phyloP scores from a whole-genome alignment of 2,329 filamentous ascomycete genomes.

The Aquanectria penicillioides region DNA sequence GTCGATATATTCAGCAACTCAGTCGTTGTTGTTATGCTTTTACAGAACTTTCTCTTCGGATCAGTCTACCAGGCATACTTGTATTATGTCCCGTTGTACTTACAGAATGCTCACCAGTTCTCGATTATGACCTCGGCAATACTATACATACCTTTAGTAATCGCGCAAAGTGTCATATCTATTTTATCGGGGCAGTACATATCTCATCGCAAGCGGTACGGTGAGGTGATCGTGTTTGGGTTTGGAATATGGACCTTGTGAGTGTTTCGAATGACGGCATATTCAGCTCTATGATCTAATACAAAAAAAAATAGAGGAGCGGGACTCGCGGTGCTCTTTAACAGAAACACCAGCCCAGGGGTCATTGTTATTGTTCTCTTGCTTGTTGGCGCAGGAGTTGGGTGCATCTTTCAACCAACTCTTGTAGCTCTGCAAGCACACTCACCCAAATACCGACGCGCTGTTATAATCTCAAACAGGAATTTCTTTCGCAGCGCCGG shows the following conservation, averaged over 20 bases:
- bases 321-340: constrained; percentile 62
- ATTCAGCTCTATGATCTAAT: not conserved
- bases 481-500: constrained; percentile 71
- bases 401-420: constrained; percentile 58
- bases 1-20: constrained; percentile 64
- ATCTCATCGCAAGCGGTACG: constrained; percentile 65
- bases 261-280: constrained; percentile 17
- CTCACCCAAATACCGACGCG: constrained; percentile 64
- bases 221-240: constrained; percentile 63
- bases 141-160: constrained; percentile 60
- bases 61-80: constrained; percentile 67
- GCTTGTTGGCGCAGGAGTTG: constrained; percentile 63
- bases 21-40: constrained; percentile 63
- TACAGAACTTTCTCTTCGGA: constrained; percentile 69
- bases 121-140: constrained; percentile 58
- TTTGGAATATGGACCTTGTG: constrained; percentile 49
- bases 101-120: constrained; percentile 61
- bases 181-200: constrained; percentile 67
- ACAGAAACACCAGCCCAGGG: constrained; percentile 54
- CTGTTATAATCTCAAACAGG: constrained; percentile 69
- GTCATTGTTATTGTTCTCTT: constrained; percentile 60
- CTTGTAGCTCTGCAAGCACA: constrained; percentile 69
- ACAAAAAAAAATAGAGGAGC: constrained; percentile 57
- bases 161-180: constrained; percentile 56
- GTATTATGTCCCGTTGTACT: constrained; percentile 71